Conservation (phyloP, 2,329 filamentous ascomycete species). For the Byssochlamys sp. region DNA sequence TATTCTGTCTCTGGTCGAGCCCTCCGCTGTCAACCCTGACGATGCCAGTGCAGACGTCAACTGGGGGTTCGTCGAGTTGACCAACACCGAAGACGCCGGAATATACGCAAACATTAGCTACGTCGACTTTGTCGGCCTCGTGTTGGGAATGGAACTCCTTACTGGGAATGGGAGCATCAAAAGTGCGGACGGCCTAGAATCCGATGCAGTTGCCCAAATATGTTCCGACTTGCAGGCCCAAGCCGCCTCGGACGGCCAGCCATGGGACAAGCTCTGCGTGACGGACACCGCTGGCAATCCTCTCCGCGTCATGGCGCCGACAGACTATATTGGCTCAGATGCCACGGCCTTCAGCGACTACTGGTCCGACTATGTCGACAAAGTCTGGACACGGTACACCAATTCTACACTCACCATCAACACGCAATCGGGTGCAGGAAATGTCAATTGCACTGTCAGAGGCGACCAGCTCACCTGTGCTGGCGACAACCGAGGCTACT, state of each 20-base stretch:
- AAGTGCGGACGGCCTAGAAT: constrained; percentile 42
- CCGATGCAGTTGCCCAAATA: constrained; percentile 39
- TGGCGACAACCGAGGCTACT: constrained; percentile 36
- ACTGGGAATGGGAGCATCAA: constrained; percentile 38
- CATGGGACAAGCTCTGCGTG: constrained; percentile 46
- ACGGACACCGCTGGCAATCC: constrained; percentile 25
- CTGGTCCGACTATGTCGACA: constrained; percentile 42
- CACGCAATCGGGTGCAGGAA: constrained; percentile 47
- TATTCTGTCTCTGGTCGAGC: constrained; percentile 37
- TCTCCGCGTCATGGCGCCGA: constrained; percentile 47
- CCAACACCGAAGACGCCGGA: constrained; percentile 29
- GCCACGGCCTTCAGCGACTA: constrained; percentile 42
- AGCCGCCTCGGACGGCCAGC: constrained; percentile 37
- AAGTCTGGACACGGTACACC: constrained; percentile 45
- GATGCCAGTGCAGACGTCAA: constrained; percentile 38
- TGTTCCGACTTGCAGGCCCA: constrained; percentile 40
- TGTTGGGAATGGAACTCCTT: constrained; percentile 45
- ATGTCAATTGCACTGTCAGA: constrained; percentile 36
- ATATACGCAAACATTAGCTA: constrained; percentile 44
- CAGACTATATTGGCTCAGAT: constrained; percentile 40
- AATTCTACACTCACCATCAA: constrained; percentile 40
- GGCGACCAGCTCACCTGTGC: constrained; percentile 31
- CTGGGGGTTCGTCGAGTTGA: constrained; percentile 46
- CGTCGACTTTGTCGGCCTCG: constrained; percentile 44
- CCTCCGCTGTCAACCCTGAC: constrained; percentile 35